These are phyloP conservation scores for Auriscalpium microsporum DNA, from an alignment of 768 basidiomycete species.

Conservation along the genomic window DNA sequence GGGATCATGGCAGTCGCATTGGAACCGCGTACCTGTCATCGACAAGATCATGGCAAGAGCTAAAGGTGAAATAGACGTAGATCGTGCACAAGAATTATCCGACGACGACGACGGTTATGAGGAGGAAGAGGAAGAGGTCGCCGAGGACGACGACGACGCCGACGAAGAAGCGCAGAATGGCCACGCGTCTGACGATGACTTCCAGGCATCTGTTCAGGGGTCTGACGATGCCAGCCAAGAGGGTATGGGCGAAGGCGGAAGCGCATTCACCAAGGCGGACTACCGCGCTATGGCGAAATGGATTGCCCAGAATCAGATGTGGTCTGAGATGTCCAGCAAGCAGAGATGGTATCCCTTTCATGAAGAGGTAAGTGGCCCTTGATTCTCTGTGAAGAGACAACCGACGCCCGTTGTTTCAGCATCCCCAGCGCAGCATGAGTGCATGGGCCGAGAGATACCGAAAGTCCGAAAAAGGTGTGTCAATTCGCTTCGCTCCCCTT, in stretches of 20 bases:
- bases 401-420: background rate
- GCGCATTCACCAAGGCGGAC: slow-evolving; percentile 52
- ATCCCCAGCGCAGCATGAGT: background rate
- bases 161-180: slow-evolving; percentile 17
- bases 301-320: slow-evolving; percentile 39
- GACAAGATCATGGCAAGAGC: slow-evolving; percentile 6
- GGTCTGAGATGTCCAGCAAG: slow-evolving; percentile 30
- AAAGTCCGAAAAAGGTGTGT: background rate
- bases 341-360: slow-evolving; percentile 51
- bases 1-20: slow-evolving; percentile 6
- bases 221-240: background rate
- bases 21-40: slow-evolving; percentile 5
- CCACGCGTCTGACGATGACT: background rate
- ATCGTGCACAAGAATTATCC: slow-evolving; percentile 24
- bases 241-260: slow-evolving; percentile 43
- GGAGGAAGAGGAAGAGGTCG: slow-evolving; percentile 14
- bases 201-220: slow-evolving; percentile 19
- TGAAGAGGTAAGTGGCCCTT: slow-evolving; percentile 32
- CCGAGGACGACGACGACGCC: slow-evolving; percentile 19
- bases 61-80: slow-evolving; percentile 5
- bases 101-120: background rate
- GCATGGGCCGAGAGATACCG: background rate
- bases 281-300: slow-evolving; percentile 50
- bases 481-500: background rate
- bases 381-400: background rate